phyloP scores from a whole-genome alignment of 805 yeast genomes.

The Lipomyces oligophaga region DNA sequence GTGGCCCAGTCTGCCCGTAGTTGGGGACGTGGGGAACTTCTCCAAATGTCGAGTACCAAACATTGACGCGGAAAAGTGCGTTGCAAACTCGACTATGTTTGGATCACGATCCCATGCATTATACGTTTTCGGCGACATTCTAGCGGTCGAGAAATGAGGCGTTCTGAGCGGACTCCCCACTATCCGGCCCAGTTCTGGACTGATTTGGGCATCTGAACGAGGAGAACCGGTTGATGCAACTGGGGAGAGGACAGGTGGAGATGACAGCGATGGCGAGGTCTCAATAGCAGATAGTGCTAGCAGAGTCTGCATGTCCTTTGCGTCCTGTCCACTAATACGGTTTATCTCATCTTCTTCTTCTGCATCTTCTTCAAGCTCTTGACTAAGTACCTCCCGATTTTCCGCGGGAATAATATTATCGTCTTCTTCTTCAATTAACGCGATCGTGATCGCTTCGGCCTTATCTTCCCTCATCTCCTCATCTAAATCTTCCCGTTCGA shows the following conservation, averaged over 20 bases:
- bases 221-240: no score
- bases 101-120: slow-evolving; percentile 29
- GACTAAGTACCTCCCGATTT: not conserved
- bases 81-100: slow-evolving; percentile 8
- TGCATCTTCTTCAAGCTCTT: slow-evolving; percentile 1
- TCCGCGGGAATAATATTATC: not conserved
- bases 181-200: no score
- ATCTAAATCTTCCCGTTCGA: slow-evolving; percentile 6
- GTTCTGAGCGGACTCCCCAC: no score
- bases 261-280: slow-evolving; percentile 2
- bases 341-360: not conserved
- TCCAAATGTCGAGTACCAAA: slow-evolving; percentile 1
- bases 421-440: not conserved
- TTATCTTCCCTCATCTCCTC: slow-evolving; percentile 22
- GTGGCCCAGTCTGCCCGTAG: no score
- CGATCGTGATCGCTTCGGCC: slow-evolving; percentile 17
- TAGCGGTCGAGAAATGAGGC: not conserved
- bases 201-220: no score
- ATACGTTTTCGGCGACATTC: slow-evolving; percentile 2
- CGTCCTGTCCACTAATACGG: no score
- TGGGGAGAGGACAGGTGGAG: slow-evolving; percentile 1
- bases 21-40: not conserved
- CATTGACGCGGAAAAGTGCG: slow-evolving; percentile 2
- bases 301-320: no score
- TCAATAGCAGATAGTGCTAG: not conserved